Evolutionary conservation across 345 rosid genomes (phyloP), one percentile per base, ranked within the genome.

Genomic region (Barbarea vulgaris): DNA sequence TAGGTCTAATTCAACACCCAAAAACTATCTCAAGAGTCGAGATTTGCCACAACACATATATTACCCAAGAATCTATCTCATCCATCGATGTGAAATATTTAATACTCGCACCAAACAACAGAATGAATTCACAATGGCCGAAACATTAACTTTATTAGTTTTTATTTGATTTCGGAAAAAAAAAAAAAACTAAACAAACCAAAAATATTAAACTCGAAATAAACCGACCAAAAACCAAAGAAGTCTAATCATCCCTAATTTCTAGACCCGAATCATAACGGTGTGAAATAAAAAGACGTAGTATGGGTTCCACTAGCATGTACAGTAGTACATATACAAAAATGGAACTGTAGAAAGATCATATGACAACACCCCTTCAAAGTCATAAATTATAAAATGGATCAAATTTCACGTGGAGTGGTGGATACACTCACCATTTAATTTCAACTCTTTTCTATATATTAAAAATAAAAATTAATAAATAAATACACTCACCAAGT

Each of bases 351-450:
- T 22, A 34, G 48, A 34, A 48, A 52, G 37, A n/a, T 15, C 37
- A 60, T 17, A 75, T 76, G 63, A 39, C 75, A 69, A 61, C 75
- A 51, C 56, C 74, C 69, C 44, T 59, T 75, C 69, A 67, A 67
- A 36, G 36, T 9, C 9, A 18, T 53, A 58, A 48, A 34, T 2
- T 13, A 47, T 47, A 3, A 24, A 21, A 3, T 50, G 22, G 21
- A 34, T 50, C 9, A 28, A 59, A 3, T 27, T 39, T 75, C 62
- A 59, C 74, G 74, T 75, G 79, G 67, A n/a, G 46, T 67, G 79
- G 79, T 75, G 63, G 79, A 67, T 75, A 75, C 24, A 75, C 80
- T 77, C 71, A 77, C 80, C 80, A 70, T 63, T 63, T n/a, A 1
- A 21, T 44, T 50, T 66, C 64, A 34, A 57, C 58, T 15, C 42